Evolutionary conservation across 2,329 filamentous ascomycete genomes (phyloP), one percentile per base, ranked within the genome.

Genomic region (Fusarium circinatum): DNA sequence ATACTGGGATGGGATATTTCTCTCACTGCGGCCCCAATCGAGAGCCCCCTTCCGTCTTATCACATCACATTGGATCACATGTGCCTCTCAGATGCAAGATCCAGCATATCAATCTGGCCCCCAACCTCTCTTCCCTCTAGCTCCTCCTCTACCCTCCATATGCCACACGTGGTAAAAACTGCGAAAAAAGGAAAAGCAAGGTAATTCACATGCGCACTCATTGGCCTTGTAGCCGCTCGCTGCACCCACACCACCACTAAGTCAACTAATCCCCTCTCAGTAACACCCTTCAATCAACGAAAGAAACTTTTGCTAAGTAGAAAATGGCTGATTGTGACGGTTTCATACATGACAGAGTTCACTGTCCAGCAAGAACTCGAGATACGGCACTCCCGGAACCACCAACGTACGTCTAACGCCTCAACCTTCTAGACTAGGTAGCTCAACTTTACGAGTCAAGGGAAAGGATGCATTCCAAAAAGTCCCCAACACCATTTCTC

Each of bases 161-260:
- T 34, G 58, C 47, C 49, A 62, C 75, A 76, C 75, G 75, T 77
- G 75, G 71, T 39, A 64, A 42, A 55, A 44, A 17, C 51, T 22
- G 52, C 38, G 52, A 52, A 54, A 49, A 60, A n/a, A 17, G n/a
- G 14, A 22, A 52, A 60, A 54, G 44, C 58, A 61, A 34, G 59
- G 38, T 26, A 56, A 24, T 58, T 54, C 54, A 65, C 51, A 28
- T 52, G 26, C 26, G 44, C 49, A 57, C 20, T 58, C 62, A 77
- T 77, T 77, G 75, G 73, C 55, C 61, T 76, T 57, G 49, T 75
- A 77, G 75, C 66, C 75, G 75, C 75, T 76, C 54, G 57, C 59
- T 70, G 71, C 67, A 69, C 60, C 60, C 63, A 73, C 75, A 73
- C 75, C 75, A 64, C 56, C 61, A 52, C 59, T 39, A 64, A 34